Percentiles rank a stretch among this genome's conserved stretches.
These are phyloP conservation scores for Parascedosporium putredinis DNA, from an alignment of 2,329 filamentous ascomycete genomes.

Conservation along the genomic window DNA sequence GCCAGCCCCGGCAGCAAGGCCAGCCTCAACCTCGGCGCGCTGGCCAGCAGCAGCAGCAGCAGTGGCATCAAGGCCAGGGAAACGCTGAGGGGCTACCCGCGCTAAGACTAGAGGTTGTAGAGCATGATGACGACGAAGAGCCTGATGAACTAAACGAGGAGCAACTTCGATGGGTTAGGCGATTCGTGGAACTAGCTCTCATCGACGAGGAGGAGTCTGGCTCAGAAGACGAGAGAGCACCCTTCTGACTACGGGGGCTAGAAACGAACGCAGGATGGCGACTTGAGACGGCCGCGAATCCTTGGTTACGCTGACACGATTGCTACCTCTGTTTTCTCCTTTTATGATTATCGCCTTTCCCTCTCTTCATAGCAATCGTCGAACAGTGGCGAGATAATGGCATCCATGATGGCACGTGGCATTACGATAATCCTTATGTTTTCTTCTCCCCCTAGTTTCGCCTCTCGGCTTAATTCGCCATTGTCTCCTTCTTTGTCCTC, in stretches of 20 bases:
- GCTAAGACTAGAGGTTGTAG: not conserved
- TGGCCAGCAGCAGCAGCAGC: not conserved
- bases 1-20: conserved; percentile 12
- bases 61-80: not conserved
- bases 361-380: too few relatives aligned
- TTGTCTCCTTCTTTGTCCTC: too few relatives aligned
- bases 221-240: conserved; percentile 26
- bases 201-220: conserved; percentile 39
- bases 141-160: conserved; percentile 28
- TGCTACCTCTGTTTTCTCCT: too few relatives aligned
- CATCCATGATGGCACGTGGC: not conserved
- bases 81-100: not conserved
- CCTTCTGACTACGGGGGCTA: too few relatives aligned
- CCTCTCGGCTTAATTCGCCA: too few relatives aligned
- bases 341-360: too few relatives aligned
- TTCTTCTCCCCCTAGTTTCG: not conserved
- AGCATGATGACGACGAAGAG: not conserved
- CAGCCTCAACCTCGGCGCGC: not conserved
- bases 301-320: too few relatives aligned
- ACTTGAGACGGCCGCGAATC: not conserved
- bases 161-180: conserved; percentile 41
- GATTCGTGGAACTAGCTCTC: conserved; percentile 43
- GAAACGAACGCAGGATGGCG: too few relatives aligned
- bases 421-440: not conserved
- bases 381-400: not conserved